Evolutionary conservation across 208 protist species (phyloP).

Genomic region (Leishmania arabica): DNA sequence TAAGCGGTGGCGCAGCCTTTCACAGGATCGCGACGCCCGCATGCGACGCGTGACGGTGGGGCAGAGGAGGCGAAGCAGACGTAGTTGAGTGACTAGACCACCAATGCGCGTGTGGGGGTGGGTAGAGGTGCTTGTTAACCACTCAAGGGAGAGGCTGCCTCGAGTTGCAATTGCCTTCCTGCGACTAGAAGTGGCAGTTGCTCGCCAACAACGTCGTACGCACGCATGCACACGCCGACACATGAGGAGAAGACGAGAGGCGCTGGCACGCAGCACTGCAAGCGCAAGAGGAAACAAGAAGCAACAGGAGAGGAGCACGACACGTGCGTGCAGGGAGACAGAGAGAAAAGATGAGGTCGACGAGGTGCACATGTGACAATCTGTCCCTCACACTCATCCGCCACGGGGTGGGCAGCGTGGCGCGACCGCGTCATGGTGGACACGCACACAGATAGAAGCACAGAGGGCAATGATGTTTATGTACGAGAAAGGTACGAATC

Average conservation of each 20-base stretch:
- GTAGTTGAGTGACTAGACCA: neutral
- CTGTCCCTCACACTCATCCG: neutral
- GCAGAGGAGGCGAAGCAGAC: neutral
- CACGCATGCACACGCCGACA: neutral
- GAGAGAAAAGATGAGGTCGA: neutral
- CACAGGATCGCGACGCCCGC: neutral
- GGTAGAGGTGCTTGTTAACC: neutral
- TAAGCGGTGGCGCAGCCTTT: neutral
- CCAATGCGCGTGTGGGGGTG: neutral
- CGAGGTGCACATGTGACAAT: neutral
- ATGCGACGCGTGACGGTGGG: neutral
- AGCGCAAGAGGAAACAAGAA: neutral
- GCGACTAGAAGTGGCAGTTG: neutral
- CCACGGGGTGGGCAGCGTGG: neutral
- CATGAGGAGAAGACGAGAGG: neutral
- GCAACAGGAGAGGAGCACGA: neutral
- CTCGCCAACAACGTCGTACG: neutral
- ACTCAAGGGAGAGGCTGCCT: neutral
- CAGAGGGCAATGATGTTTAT: neutral
- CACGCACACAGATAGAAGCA: neutral
- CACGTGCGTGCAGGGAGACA: neutral
- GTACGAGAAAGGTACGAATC: neutral
- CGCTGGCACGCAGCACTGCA: neutral
- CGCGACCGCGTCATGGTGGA: neutral
- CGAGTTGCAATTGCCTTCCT: neutral